Conservation (phyloP, 108 stramenopile species). For the Cyclotella distinguenda region DNA sequence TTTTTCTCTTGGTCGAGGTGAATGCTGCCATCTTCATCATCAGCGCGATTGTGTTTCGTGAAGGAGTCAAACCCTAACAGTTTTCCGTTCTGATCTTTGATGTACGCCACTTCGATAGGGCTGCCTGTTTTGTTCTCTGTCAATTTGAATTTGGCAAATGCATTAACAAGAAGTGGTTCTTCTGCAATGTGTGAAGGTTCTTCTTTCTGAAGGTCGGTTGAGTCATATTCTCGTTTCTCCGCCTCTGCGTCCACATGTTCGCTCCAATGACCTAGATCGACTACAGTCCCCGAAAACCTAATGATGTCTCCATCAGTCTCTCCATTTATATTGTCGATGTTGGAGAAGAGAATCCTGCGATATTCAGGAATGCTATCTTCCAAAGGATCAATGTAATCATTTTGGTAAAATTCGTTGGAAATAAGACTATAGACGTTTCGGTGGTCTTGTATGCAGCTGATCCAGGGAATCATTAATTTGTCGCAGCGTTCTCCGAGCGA, state of each 20-base stretch:
- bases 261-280: slow-evolving; percentile 46
- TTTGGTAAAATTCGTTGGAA: slow-evolving; percentile 58
- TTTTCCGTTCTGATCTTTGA: slow-evolving; percentile 70
- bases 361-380: slow-evolving; percentile 34
- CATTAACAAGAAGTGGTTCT: slow-evolving; percentile 64
- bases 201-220: no score
- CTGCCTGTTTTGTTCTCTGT: slow-evolving; percentile 31
- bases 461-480: slow-evolving; percentile 76
- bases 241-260: slow-evolving; percentile 51
- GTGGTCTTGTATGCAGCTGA: slow-evolving; percentile 61
- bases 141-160: slow-evolving; percentile 44
- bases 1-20: background rate
- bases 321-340: slow-evolving; percentile 1
- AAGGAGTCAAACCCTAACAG: slow-evolving; percentile 73
- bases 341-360: slow-evolving; percentile 3
- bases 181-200: no score
- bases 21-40: slow-evolving; percentile 4
- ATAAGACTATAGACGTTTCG: slow-evolving; percentile 69
- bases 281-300: slow-evolving; percentile 30
- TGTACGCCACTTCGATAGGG: slow-evolving; percentile 76
- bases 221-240: no score
- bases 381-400: slow-evolving; percentile 50
- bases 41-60: slow-evolving; percentile 9
- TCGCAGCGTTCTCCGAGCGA: slow-evolving; percentile 57
- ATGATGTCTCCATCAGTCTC: slow-evolving; percentile 19